phyloP scores from a whole-genome alignment of 2,329 filamentous ascomycete genomes.

The Alternaria arborescens region DNA sequence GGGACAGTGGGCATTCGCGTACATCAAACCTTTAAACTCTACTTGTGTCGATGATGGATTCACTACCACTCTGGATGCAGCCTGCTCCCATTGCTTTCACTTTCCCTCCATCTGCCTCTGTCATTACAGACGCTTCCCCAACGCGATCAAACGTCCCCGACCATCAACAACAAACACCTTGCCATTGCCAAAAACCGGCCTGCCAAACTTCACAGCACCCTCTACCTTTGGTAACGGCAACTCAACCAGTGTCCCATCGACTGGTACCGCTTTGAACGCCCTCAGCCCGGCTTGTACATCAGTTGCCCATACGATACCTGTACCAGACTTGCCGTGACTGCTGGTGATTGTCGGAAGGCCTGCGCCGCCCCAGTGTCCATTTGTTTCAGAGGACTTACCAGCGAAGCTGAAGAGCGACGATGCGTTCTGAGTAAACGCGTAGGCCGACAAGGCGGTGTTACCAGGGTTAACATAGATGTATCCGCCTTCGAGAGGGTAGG shows the following conservation, averaged over 20 bases:
- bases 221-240: conserved; percentile 51
- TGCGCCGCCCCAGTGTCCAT: conserved; percentile 38
- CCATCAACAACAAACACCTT: conserved; percentile 36
- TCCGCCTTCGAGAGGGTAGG: conserved; percentile 38
- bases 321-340: conserved; percentile 46
- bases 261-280: conserved; percentile 54
- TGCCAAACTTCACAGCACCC: conserved; percentile 52
- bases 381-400: conserved; percentile 35
- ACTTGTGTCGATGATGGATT: not conserved
- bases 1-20: not conserved
- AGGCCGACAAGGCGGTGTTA: conserved; percentile 39
- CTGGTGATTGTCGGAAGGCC: conserved; percentile 51
- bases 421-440: conserved; percentile 31
- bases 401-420: conserved; percentile 39
- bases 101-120: not conserved
- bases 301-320: conserved; percentile 49
- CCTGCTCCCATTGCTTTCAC: not conserved
- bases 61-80: conserved; percentile 14
- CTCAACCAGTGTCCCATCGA: conserved; percentile 47
- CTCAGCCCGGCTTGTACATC: conserved; percentile 52
- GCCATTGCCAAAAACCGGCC: conserved; percentile 53
- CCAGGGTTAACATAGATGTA: conserved; percentile 44
- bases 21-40: not conserved
- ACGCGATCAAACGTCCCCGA: conserved; percentile 19
- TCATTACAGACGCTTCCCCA: conserved; percentile 3